Conservation (phyloP, 1,284 basidiomycete genomes). For the Ustilago xerochloae region DNA sequence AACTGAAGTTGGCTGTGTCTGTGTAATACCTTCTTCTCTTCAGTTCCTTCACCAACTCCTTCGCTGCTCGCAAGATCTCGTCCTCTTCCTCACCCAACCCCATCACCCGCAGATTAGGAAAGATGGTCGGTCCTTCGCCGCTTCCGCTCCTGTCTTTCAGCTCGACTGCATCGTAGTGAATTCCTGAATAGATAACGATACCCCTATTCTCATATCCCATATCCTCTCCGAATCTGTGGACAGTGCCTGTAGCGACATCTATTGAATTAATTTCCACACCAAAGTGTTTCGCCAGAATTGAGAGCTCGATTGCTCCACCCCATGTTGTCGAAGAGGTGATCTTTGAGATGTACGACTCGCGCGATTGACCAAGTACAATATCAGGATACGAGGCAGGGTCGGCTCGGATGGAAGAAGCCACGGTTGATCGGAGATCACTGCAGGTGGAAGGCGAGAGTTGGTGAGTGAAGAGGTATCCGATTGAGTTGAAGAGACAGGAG, state of each 20-base stretch:
- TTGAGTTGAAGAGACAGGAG: conserved; percentile 54
- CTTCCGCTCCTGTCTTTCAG: conserved; percentile 8
- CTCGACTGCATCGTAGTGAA: conserved; percentile 58
- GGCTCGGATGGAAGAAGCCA: conserved; percentile 29
- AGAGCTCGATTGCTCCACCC: conserved; percentile 59
- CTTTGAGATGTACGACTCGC: conserved; percentile 37
- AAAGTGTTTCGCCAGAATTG: conserved; percentile 43
- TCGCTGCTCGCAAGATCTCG: conserved; percentile 33
- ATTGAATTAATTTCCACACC: conserved; percentile 41
- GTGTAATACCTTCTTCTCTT: conserved; percentile 51
- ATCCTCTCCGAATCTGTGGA: conserved; percentile 54
- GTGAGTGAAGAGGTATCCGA: conserved; percentile 34
- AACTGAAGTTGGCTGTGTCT: conserved; percentile 49
- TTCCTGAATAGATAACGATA: conserved; percentile 51
- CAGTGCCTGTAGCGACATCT: conserved; percentile 44
- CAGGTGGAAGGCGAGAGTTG: conserved; percentile 19
- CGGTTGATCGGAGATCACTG: conserved; percentile 29
- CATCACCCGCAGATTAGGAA: conserved; percentile 24
- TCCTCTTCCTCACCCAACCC: conserved; percentile 16
- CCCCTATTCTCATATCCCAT: conserved; percentile 26
- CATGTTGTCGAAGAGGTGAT: conserved; percentile 31
- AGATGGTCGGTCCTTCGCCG: conserved; percentile 33
- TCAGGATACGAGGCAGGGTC: conserved; percentile 40
- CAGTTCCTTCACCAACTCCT: conserved; percentile 30
- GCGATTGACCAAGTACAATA: conserved; percentile 45